A percentile compares a stretch with the other conserved stretches of the same genome.
Evolutionary conservation across 78 protist genomes (phyloP).

Genomic region (Salpingoeca rosetta): DNA sequence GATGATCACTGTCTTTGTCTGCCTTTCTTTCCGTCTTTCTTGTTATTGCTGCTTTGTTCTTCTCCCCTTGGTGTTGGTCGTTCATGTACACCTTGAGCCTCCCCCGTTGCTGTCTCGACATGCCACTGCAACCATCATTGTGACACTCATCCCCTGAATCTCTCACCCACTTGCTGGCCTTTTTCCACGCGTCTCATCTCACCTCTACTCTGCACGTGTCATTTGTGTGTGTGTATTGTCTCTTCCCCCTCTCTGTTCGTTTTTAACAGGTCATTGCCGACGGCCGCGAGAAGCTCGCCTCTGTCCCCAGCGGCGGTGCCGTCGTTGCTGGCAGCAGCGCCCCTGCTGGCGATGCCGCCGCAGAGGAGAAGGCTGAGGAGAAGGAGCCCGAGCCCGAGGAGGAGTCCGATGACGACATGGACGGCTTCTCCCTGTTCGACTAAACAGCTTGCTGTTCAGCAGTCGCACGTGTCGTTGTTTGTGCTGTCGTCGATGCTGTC

Average conservation of each 20-base stretch:
- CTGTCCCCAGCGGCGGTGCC: conserved; percentile 46
- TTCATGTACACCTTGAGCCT: no score
- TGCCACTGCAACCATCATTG: no score
- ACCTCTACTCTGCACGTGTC: no score
- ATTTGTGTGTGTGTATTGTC: not conserved
- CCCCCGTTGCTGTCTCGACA: no score
- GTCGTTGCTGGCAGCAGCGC: conserved; percentile 38
- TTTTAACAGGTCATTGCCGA: conserved; percentile 21
- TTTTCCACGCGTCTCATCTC: no score
- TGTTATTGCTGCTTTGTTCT: no score
- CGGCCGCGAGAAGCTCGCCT: conserved; percentile 51
- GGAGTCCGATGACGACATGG: conserved; percentile 34
- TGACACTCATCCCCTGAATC: no score
- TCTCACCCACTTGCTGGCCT: no score
- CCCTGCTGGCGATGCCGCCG: conserved; percentile 27
- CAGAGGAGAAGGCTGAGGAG: conserved; percentile 5
- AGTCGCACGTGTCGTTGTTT: not conserved
- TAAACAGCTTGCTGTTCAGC: not conserved
- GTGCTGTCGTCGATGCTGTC: not conserved
- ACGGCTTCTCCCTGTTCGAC: conserved; percentile 31
- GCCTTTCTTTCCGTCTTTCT: no score
- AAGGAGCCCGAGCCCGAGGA: conserved; percentile 5
- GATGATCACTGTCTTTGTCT: no score
- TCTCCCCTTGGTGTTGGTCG: no score
- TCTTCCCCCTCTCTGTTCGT: not conserved